Conservation (phyloP, 306 rosid genomes). For the Castanea crenata region DNA sequence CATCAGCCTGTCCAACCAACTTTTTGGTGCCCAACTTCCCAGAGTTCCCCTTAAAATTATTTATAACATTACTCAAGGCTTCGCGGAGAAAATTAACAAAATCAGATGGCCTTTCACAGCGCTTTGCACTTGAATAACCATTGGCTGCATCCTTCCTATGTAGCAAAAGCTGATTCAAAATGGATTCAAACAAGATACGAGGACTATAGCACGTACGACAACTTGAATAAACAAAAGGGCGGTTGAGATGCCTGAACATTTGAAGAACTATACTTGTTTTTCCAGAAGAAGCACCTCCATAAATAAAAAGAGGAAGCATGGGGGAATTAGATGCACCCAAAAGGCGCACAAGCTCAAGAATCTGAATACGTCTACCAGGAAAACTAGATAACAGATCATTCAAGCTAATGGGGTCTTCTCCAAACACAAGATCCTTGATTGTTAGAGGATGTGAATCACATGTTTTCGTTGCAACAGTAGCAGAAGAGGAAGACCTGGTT, state of each 20-base stretch:
- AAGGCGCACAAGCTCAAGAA: conserved; percentile 56
- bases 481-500: conserved; percentile 53
- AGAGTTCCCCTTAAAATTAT: conserved; percentile 42
- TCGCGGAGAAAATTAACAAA: conserved; percentile 71
- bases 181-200: conserved; percentile 73
- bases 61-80: conserved; percentile 58
- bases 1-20: conserved; percentile 35
- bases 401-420: conserved; percentile 62
- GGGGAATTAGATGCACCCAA: conserved; percentile 81
- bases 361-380: conserved; percentile 66
- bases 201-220: conserved; percentile 78
- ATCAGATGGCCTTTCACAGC: conserved; percentile 82
- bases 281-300: conserved; percentile 79
- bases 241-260: conserved; percentile 67
- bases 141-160: conserved; percentile 64
- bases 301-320: conserved; percentile 71
- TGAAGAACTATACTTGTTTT: conserved; percentile 74
- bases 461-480: conserved; percentile 32
- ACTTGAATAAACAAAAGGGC: conserved; percentile 83
- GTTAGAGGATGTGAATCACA: conserved; percentile 37
- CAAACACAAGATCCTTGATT: conserved; percentile 61
- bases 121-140: conserved; percentile 64
- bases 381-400: conserved; percentile 60
- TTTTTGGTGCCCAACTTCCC: conserved; percentile 41
- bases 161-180: conserved; percentile 70